Evolutionary conservation across 305 asterid genomes (phyloP), one percentile per base, ranked within the genome.

Genomic region (Solanum hybrid): DNA sequence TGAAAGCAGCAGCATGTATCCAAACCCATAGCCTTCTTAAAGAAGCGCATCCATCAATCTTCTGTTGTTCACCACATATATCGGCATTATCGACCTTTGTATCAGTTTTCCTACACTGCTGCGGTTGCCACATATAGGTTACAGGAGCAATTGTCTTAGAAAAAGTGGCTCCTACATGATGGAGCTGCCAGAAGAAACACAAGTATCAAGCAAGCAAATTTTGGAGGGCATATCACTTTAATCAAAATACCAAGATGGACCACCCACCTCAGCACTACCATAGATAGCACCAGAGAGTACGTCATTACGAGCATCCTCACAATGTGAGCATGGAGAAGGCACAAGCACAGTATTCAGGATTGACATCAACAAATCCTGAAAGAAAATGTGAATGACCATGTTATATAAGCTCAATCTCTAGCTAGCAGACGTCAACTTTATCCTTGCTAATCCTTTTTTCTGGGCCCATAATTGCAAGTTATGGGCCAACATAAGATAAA

Each of bases 1-100:
- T 79, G 89, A 94, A 94, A 89, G 97, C 98, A 88, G 98, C 95
- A 92, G 98, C 94, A 93, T 97, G 98, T 90, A 96, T 93, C 95
- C 96, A 97, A 87, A 96, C 89, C 98, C 97, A 96, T 64, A 96
- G 92, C 92, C 93, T 94, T 76, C 98, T 95, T 73, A 51, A 84
- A 31, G 89, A 75, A 88, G 90, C 81, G 72, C 88, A 90, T 14
- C 86, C 89, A 36, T 89, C 90, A 77, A 72, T 88, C 27, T 38
- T 89, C 76, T 86, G 90, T 76, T 89, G 91, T 85, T 89, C 93
- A 91, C 90, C 91, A 82, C 75, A 29, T 79, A 46, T 22, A 38
- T 89, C 85, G 16, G 14, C 42, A 42, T 90, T 56, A 17, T 75
- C 87, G 79, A 88, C 91, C 60, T 91, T 93, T 46, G 84, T 40